These are phyloP conservation scores for Epichloe sp. DNA, from an alignment of 2,329 filamentous ascomycete species.

Conservation along the genomic window DNA sequence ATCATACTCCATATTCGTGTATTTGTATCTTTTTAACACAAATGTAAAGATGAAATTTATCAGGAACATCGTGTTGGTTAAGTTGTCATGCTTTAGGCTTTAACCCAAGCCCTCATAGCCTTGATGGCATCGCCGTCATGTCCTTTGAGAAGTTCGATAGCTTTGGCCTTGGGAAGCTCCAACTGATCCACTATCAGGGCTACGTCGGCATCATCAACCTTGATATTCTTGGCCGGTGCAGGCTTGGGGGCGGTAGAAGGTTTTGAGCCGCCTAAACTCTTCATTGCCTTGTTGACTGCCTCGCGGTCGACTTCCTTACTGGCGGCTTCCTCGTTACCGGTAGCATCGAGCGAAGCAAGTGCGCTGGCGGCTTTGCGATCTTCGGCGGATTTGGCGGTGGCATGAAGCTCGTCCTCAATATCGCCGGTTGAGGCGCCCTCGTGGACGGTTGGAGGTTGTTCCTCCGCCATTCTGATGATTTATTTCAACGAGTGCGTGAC, in stretches of 20 bases:
- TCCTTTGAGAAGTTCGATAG: constrained; percentile 59
- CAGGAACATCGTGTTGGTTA: neutral
- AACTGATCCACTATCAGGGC: constrained; percentile 58
- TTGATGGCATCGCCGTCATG: constrained; percentile 57
- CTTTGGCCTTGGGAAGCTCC: constrained; percentile 57
- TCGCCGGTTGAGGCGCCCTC: constrained; percentile 49
- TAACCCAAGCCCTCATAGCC: constrained; percentile 48
- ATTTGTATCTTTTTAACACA: neutral
- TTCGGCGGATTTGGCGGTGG: constrained; percentile 52
- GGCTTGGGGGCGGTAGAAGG: constrained; percentile 13
- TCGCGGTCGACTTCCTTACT: constrained; percentile 52
- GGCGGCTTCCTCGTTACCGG: constrained; percentile 29
- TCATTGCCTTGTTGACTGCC: constrained; percentile 60
- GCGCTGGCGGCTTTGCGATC: constrained; percentile 67
- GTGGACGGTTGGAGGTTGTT: constrained; percentile 42
- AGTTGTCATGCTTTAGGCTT: constrained; percentile 9
- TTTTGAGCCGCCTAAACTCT: constrained; percentile 35
- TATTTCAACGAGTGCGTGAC: neutral
- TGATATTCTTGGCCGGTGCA: constrained; percentile 45
- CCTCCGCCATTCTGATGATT: constrained; percentile 38
- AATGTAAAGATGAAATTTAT: neutral
- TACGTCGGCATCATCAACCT: constrained; percentile 63
- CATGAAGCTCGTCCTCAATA: constrained; percentile 40
- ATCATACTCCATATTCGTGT: neutral
- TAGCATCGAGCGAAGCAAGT: constrained; percentile 51